Evolutionary conservation across 805 yeast species (phyloP).

Genomic region (Wickerhamomyces kurtzmanii): DNA sequence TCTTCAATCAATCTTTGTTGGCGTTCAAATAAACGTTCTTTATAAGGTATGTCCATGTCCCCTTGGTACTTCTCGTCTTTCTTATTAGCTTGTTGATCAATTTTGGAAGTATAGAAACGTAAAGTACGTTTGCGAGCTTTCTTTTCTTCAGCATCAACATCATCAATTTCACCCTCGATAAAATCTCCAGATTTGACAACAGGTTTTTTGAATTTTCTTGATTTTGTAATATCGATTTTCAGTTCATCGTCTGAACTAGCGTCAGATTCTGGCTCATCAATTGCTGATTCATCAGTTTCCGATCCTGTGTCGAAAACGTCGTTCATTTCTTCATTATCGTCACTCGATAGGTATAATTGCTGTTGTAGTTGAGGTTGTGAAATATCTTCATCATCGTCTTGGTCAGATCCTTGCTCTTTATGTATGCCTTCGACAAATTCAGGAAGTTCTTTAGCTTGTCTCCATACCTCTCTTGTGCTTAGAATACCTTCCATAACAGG

Average conservation of each 20-base stretch:
- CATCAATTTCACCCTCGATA: constrained; percentile 67
- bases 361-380: too few relatives aligned
- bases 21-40: constrained; percentile 83
- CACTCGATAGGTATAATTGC: constrained; percentile 17
- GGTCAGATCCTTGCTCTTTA: constrained; percentile 17
- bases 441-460: constrained; percentile 59
- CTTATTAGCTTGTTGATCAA: constrained; percentile 73
- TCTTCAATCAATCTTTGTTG: constrained; percentile 81
- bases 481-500: constrained; percentile 84
- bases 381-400: constrained; percentile 17
- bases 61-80: constrained; percentile 57
- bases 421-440: constrained; percentile 11
- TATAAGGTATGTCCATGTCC: constrained; percentile 86
- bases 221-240: constrained; percentile 41
- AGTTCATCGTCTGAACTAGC: constrained; percentile 17
- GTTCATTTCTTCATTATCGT: constrained; percentile 7
- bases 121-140: constrained; percentile 68
- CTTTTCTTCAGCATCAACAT: constrained; percentile 82
- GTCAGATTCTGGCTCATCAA: constrained; percentile 4
- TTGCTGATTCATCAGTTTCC: constrained; percentile 7
- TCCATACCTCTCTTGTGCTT: constrained; percentile 80
- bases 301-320: constrained; percentile 5
- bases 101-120: constrained; percentile 94
- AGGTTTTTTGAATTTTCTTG: constrained; percentile 38
- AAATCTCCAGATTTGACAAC: constrained; percentile 37